A percentile compares a stretch with the other conserved stretches of the same genome.
Conservation (phyloP, 1,284 basidiomycete species). For the Inonotus hispidus region DNA sequence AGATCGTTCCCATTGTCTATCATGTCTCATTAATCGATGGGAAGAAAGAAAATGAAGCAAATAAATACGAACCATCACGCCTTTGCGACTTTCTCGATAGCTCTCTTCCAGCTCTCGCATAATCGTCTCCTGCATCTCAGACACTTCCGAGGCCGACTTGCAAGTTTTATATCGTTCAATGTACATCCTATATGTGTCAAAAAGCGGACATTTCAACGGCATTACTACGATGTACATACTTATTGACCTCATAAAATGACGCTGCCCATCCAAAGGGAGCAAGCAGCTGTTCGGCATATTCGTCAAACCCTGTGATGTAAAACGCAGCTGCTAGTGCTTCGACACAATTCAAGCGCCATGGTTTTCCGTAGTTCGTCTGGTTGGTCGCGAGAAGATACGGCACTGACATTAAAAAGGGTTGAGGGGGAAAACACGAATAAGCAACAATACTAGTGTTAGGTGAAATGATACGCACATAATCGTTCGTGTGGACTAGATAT, state of each 20-base stretch:
- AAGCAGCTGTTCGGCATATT: conserved; percentile 73
- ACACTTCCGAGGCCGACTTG: conserved; percentile 56
- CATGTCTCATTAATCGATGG: not conserved
- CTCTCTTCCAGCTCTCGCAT: conserved; percentile 69
- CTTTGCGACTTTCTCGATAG: conserved; percentile 32
- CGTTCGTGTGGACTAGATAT: conserved; percentile 92
- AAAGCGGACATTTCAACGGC: not conserved
- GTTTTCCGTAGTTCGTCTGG: conserved; percentile 93
- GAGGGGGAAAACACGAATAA: not conserved
- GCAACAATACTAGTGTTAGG: not conserved
- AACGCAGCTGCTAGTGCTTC: conserved; percentile 93
- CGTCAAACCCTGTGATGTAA: conserved; percentile 82
- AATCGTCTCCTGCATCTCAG: conserved; percentile 64
- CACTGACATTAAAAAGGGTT: conserved; percentile 42
- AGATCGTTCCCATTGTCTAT: conserved; percentile 41
- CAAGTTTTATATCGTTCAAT: conserved; percentile 75
- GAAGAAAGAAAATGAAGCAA: conserved; percentile 16
- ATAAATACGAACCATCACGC: not conserved
- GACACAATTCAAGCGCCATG: conserved; percentile 87
- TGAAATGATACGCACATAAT: conserved; percentile 52
- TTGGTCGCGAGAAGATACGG: conserved; percentile 92
- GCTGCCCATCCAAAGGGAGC: conserved; percentile 84
- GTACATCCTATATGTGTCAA: conserved; percentile 40
- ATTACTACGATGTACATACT: conserved; percentile 36
- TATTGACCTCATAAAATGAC: conserved; percentile 81